These are phyloP conservation scores for Cytidiella melzeri DNA, from an alignment of 768 basidiomycete genomes.

Conservation along the genomic window DNA sequence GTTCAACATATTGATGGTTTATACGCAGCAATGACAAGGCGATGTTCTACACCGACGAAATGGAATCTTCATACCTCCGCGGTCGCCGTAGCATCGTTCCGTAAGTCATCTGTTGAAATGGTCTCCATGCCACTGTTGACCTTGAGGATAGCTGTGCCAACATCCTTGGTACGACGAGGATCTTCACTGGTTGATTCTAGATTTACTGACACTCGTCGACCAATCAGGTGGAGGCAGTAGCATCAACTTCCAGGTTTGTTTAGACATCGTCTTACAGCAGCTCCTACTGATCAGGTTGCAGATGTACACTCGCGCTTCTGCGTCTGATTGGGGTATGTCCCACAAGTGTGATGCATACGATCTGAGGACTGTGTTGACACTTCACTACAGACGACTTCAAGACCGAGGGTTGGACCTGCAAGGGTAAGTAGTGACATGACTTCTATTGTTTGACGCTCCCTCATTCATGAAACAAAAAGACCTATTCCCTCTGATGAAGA, in stretches of 20 bases:
- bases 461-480: conserved; percentile 30
- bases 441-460: neutral
- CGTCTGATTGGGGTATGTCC: conserved; percentile 59
- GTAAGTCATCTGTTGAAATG: conserved; percentile 32
- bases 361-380: conserved; percentile 1
- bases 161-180: conserved; percentile 19
- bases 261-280: conserved; percentile 12
- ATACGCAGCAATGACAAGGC: conserved; percentile 59
- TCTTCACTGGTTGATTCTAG: neutral
- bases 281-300: neutral
- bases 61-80: conserved; percentile 49
- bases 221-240: conserved; percentile 30
- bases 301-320: conserved; percentile 71
- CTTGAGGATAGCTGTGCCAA: conserved; percentile 49
- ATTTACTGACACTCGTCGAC: conserved; percentile 1
- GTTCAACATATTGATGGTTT: neutral
- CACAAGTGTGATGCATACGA: neutral
- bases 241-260: conserved; percentile 62
- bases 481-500: conserved; percentile 66
- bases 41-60: conserved; percentile 63
- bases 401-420: conserved; percentile 58
- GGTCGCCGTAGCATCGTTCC: conserved; percentile 65
- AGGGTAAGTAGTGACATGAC: conserved; percentile 38
- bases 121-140: neutral
- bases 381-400: conserved; percentile 58